A percentile compares a stretch with the other conserved stretches of the same genome.
Conservation (phyloP, 2,329 filamentous ascomycete genomes). For the Elsinoe australis region DNA sequence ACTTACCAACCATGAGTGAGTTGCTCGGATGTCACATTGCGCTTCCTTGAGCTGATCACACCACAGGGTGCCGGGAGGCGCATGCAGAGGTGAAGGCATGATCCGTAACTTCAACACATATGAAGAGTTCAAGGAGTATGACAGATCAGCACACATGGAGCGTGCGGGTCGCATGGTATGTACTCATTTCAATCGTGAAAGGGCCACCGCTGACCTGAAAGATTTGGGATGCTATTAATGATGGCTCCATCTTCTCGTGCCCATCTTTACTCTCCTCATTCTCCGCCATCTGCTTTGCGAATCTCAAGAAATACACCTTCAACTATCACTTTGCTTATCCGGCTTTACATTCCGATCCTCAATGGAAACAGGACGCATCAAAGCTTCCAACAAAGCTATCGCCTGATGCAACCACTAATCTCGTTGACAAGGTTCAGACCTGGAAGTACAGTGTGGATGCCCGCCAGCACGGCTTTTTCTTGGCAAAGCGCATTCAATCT, state of each 20-base stretch:
- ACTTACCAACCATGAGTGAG: constrained; percentile 73
- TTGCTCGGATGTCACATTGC: constrained; percentile 22
- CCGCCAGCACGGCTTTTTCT: constrained; percentile 87
- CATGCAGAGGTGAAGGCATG: constrained; percentile 79
- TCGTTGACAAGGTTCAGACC: constrained; percentile 77
- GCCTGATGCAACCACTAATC: constrained; percentile 61
- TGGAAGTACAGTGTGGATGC: constrained; percentile 78
- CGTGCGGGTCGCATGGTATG: constrained; percentile 69
- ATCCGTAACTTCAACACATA: constrained; percentile 96
- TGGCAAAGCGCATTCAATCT: constrained; percentile 65
- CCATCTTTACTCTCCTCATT: constrained; percentile 88
- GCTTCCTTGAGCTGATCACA: neutral
- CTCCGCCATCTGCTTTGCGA: constrained; percentile 81
- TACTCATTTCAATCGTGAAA: neutral
- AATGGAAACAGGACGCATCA: constrained; percentile 56
- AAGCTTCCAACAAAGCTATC: constrained; percentile 40
- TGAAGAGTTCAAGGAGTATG: constrained; percentile 79
- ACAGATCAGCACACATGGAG: constrained; percentile 70
- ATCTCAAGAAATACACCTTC: constrained; percentile 95
- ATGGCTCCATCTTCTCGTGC: constrained; percentile 91
- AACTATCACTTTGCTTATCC: constrained; percentile 98
- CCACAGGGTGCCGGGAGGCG: constrained; percentile 57
- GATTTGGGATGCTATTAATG: constrained; percentile 97
- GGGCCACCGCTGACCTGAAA: constrained; percentile 32
- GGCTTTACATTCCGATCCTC: constrained; percentile 78